phyloP scores from a whole-genome alignment of 441 rosid species.

The Manihot esculenta region DNA sequence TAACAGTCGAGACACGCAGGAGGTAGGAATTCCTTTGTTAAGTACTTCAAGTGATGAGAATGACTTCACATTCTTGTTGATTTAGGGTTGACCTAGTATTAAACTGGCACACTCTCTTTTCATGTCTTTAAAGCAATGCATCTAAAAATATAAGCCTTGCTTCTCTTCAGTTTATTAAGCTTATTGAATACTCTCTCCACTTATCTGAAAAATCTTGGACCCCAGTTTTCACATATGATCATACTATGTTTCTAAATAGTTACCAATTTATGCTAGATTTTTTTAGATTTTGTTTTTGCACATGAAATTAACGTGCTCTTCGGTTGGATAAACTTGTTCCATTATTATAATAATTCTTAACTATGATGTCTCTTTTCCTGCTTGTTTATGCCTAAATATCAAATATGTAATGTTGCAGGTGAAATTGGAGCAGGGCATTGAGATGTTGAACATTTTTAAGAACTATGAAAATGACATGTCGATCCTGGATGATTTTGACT shows the following conservation, averaged over 20 bases:
- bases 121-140: background rate
- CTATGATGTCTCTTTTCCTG: background rate
- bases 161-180: conserved; percentile 2
- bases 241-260: background rate
- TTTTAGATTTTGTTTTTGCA: background rate
- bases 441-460: conserved; percentile 73
- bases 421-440: conserved; percentile 64
- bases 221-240: background rate
- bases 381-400: background rate
- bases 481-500: conserved; percentile 67
- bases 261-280: background rate
- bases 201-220: background rate
- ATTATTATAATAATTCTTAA: background rate
- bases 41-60: background rate
- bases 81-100: background rate
- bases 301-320: background rate
- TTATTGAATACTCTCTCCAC: background rate
- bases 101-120: background rate
- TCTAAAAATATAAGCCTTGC: background rate
- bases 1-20: conserved; percentile 82
- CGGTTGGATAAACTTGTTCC: background rate
- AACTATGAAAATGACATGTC: conserved; percentile 54
- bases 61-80: too few relatives aligned
- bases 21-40: conserved; percentile 40
- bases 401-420: conserved; percentile 42